These are phyloP conservation scores for Trichoderma afroharzianum DNA, from an alignment of 2,329 filamentous ascomycete species.

Conservation along the genomic window DNA sequence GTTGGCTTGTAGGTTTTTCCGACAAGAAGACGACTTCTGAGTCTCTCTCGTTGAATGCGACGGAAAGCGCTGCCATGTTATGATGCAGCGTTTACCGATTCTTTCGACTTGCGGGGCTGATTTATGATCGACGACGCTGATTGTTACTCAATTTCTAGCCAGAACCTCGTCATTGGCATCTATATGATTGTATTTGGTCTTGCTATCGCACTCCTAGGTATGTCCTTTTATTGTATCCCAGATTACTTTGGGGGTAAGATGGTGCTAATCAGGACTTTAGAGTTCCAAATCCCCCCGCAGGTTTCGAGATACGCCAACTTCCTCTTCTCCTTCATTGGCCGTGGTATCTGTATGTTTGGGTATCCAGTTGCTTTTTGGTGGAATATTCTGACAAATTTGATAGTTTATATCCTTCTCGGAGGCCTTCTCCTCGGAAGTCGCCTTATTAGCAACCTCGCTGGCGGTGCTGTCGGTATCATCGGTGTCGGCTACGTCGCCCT, in stretches of 20 bases:
- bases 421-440: conserved; percentile 71
- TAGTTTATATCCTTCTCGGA: conserved; percentile 96
- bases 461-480: conserved; percentile 70
- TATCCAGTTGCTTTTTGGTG: not conserved
- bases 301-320: conserved; percentile 93
- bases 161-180: conserved; percentile 67
- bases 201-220: conserved; percentile 65
- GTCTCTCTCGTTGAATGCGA: not conserved
- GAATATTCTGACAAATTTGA: conserved; percentile 1
- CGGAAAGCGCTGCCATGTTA: not conserved
- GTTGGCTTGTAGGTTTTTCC: conserved; percentile 52
- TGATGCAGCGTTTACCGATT: not conserved
- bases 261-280: conserved; percentile 36
- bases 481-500: conserved; percentile 74
- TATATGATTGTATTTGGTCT: conserved; percentile 93
- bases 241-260: not conserved
- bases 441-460: conserved; percentile 69
- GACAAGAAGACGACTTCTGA: not conserved
- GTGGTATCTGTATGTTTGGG: conserved; percentile 76
- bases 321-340: conserved; percentile 95
- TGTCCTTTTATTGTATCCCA: not conserved
- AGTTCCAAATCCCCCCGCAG: conserved; percentile 94
- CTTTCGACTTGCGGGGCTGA: not conserved
- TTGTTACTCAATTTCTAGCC: conserved; percentile 9
- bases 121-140: not conserved